Evolutionary conservation across 345 rosid species (phyloP), one percentile per base, ranked within the genome.

Genomic region (Camelina sativa): DNA sequence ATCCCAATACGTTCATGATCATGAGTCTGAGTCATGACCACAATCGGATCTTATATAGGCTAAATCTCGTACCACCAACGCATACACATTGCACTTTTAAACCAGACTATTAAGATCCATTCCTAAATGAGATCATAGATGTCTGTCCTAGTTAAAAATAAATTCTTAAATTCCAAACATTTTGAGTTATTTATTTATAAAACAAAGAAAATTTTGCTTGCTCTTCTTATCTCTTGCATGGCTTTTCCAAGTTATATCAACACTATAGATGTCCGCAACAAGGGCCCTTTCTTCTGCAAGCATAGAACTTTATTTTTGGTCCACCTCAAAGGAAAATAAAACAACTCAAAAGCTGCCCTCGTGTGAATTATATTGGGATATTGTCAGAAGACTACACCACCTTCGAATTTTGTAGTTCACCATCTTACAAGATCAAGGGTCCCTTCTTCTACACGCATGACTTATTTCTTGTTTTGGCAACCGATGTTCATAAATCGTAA

Each of bases 281-380:
- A 69, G 71, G 79, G 75, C 6, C 75, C 75, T 65, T 69, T 54
- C 22, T 62, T 69, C 65, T 55, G 71, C 59, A 62, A 50, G 65
- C 41, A 76, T 62, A 63, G 51, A 54, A 44, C 71, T 69, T 76
- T 62, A 53, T 56, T 53, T 44, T 47, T 35, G 75, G 65, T 62
- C 71, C 75, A 67, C 47, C 69, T 60, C 6, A 47, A 38, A 44
- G 17, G 8, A 38, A 38, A 22, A 34, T 30, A 48, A 13, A 46
- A 46, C 75, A 62, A 69, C 75, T n/a, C 59, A 69, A 76, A 69
- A 76, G 75, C 69, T 76, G 75, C 75, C 65, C 65, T 54, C 70
- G 59, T 76, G 70, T 69, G 75, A 69, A 76, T 62, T 63, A 62
- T 75, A 75, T 75, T 68, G 79, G 57, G 74, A 68, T 61, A 7